Evolutionary conservation across 2,329 filamentous ascomycete species (phyloP), one percentile per base, ranked within the genome.

Genomic region (Trichoderma arundinaceum): DNA sequence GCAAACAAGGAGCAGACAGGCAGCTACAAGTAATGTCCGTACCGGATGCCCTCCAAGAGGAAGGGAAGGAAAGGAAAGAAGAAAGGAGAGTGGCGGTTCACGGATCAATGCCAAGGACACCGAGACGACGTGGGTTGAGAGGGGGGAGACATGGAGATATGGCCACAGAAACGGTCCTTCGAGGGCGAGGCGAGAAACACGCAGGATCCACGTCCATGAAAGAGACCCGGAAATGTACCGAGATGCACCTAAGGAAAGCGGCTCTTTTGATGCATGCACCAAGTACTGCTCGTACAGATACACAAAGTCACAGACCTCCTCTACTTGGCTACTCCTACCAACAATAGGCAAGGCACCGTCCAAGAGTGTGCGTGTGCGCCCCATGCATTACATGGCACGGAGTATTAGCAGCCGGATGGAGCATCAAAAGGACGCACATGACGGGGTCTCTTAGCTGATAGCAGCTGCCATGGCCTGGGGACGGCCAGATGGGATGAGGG

Each of bases 181-280:
- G 60, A 57, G 52, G 22, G 38, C 58, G 49, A 59, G 43, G 58
- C 19, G 48, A 61, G 58, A 61, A 52, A 52, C 35, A 61, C 43
- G 13, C 43, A 38, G 53, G 22, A 33, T 51, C 44, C 57, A 51
- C 59, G 22, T 53, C 28, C 59, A n/a, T 7, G 22, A 32, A 44
- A 62, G 59, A 62, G 59, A 52, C 39, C 48, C 48, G 59, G 49
- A 46, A 54, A 54, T 53, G 59, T 63, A 46, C 59, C 59, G 59
- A 54, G n/a, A 63, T 63, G 59, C 59, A 35, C 39, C 59, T 46
- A 28, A 7, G 17, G 13, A 44, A 44, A 54, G 59, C 59, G 48
- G 49, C 59, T 63, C 38, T 63, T 54, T 51, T 15, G 59, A 59
- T 17, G 44, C 53, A 43, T 58, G 53, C 35, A 51, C 43, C 13